phyloP scores from a whole-genome alignment of 192 early-diverging fungal genomes.

The Thoreauomyces humboldtii region DNA sequence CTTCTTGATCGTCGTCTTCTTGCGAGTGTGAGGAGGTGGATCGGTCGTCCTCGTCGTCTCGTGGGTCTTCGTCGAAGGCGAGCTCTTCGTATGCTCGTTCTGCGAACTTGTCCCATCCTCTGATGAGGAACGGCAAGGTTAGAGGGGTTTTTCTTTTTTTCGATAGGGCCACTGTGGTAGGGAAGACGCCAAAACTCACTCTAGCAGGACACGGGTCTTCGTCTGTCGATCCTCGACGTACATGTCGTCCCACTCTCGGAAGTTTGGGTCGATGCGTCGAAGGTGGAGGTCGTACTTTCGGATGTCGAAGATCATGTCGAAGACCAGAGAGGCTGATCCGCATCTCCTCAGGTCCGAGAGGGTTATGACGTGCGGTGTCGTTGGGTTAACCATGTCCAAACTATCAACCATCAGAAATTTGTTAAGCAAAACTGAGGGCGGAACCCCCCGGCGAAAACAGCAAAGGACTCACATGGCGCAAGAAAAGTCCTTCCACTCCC shows the following conservation, averaged over 20 bases:
- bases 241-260: conserved; percentile 57
- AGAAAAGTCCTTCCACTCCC: conserved; percentile 57
- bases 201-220: conserved; percentile 36
- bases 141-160: background rate
- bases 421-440: no score
- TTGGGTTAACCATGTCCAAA: conserved; percentile 52
- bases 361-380: conserved; percentile 34
- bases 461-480: conserved; percentile 42
- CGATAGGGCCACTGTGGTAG: background rate
- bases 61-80: conserved; percentile 50
- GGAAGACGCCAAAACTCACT: conserved; percentile 30
- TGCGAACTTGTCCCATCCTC: conserved; percentile 65
- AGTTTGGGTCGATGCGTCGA: conserved; percentile 52
- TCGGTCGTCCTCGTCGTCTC: conserved; percentile 21
- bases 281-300: conserved; percentile 54
- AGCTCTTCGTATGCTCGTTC: conserved; percentile 54
- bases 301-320: conserved; percentile 64
- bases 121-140: conserved; percentile 14
- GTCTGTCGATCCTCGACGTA: conserved; percentile 29
- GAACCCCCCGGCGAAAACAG: no score
- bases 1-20: background rate
- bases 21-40: background rate
- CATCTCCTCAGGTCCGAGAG: conserved; percentile 47
- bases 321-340: conserved; percentile 43
- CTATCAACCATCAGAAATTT: background rate